Evolutionary conservation across 768 basidiomycete genomes (phyloP).

Genomic region (Leucogyrophana mollusca): DNA sequence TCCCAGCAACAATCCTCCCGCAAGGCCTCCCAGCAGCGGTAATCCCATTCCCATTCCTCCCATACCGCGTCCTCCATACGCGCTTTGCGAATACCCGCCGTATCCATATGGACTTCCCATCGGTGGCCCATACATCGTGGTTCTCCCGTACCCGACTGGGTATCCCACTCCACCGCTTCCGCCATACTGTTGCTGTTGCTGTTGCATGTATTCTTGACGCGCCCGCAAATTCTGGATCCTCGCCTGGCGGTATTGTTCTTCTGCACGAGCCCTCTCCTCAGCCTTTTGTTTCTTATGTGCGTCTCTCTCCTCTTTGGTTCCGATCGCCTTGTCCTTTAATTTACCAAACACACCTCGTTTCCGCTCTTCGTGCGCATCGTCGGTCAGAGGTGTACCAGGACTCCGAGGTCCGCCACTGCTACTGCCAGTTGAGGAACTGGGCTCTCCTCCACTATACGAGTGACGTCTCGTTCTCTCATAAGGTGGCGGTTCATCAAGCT

Average conservation of each 20-base stretch:
- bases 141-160: slow-evolving; percentile 25
- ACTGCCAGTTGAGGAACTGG: neutral
- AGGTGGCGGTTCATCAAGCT: slow-evolving; percentile 22
- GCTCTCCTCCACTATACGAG: slow-evolving; percentile 21
- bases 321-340: slow-evolving; percentile 62
- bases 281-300: slow-evolving; percentile 33
- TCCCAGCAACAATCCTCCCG: slow-evolving; percentile 50
- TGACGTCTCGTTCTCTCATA: slow-evolving; percentile 27
- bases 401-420: neutral
- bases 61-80: neutral
- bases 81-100: slow-evolving; percentile 8
- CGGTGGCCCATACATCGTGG: neutral
- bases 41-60: slow-evolving; percentile 35
- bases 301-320: slow-evolving; percentile 65
- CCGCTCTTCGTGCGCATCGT: slow-evolving; percentile 15
- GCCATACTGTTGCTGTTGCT: slow-evolving; percentile 22
- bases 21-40: slow-evolving; percentile 44
- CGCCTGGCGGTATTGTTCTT: slow-evolving; percentile 16
- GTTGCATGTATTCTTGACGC: slow-evolving; percentile 35
- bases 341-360: slow-evolving; percentile 58
- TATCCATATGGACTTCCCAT: slow-evolving; percentile 6
- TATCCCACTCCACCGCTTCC: no score
- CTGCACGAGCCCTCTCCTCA: slow-evolving; percentile 25
- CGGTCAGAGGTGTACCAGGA: neutral
- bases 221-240: slow-evolving; percentile 20